These are phyloP conservation scores for Oehlia diaphana DNA, from an alignment of 192 early-diverging fungal genomes.

Conservation along the genomic window DNA sequence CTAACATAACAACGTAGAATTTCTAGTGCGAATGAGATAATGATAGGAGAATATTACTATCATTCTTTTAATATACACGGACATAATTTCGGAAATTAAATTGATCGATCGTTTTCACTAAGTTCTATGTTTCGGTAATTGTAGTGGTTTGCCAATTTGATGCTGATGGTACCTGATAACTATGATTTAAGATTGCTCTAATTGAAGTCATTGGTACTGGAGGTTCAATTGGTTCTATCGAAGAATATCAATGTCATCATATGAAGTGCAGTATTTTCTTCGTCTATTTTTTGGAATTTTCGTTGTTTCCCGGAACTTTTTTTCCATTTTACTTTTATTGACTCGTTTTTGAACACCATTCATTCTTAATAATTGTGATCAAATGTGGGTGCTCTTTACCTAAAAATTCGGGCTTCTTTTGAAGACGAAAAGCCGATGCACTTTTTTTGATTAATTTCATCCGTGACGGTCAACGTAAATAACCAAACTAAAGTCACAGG, in stretches of 20 bases:
- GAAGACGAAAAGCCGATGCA: constrained; percentile 16
- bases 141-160: no score
- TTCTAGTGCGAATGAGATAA: no score
- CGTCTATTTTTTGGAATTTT: background rate
- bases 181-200: background rate
- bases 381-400: background rate
- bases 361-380: constrained; percentile 16
- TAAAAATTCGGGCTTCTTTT: constrained; percentile 6
- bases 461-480: background rate
- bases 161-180: no score
- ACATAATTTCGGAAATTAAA: no score
- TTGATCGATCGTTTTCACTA: no score
- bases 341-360: background rate
- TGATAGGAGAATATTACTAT: no score
- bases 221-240: background rate
- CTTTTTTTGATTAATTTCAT: constrained; percentile 14
- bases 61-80: no score
- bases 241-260: no score
- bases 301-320: background rate
- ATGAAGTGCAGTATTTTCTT: no score
- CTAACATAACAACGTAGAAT: no score
- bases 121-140: no score
- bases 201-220: background rate
- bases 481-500: constrained; percentile 14
- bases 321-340: background rate